Evolutionary conservation across 1,139 yeast genomes (phyloP), one percentile per base, ranked within the genome.

Genomic region (Suhomyces taliae): DNA sequence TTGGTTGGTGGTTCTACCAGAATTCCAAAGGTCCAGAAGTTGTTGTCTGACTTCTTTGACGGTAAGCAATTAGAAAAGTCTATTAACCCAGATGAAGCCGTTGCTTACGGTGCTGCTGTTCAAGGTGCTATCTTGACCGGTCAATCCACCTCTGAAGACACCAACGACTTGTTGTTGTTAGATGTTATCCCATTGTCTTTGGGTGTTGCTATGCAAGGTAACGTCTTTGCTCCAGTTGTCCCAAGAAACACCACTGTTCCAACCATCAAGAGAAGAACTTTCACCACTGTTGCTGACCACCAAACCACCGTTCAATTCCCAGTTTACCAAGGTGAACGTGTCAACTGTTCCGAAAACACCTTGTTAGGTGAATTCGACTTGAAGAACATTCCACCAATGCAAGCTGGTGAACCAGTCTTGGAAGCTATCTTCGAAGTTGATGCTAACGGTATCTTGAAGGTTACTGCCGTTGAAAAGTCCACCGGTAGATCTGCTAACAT

Each of bases 191-290:
- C 98, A 79, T 87, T 93, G 74, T 90, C 98, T 63, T 84, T 91
- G 72, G 99, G 99, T 89, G 97, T 93, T 74, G 98, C 97, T 78
- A 93, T 91, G 97, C 97, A 91, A 83, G 98, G 98, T 82, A 91
- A 91, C 79, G 93, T 93, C 67, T 90, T 90, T 69, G 98, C 97
- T 72, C 95, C 96, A 72, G 97, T 93, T 76, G 96, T 93, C 65
- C 98, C 98, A 84, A 90, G 99, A 85, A 93, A 93, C 93, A 88
- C 98, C 73, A 91, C 99, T 70, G 97, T 93, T 63, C 99, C 99
- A 78, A 93, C 98, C 76, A 88, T 91, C 79, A 93, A 93, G 90
- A 88, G 97, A 82, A 89, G 97, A 85, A 93, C 98, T 67, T 93
- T 93, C 95, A 91, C 99, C 79, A 93, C 99, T 69, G 97, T 89